Base-by-base conservation (phyloP, 129 eudicot genomes). In the Mikania micrantha region DNA sequence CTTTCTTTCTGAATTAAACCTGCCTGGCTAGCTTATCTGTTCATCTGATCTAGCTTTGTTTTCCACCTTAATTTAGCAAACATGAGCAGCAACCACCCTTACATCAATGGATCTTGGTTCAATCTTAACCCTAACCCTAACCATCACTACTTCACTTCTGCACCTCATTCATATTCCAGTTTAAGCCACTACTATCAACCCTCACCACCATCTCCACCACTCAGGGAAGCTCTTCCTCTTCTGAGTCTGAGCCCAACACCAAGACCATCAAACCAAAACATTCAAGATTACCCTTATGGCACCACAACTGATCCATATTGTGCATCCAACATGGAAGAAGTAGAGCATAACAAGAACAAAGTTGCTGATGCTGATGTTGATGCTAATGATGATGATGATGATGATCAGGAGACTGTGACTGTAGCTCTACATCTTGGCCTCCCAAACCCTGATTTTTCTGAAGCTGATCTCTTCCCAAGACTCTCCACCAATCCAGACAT, bases 211-310 rank as follows among this genome's bases (percentile, higher is more conserved):
- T 87, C 97, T 48, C 97, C 97, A 27, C 97, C 97, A 27, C 78
- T 85, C 3, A 83, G 73, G 60, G 88, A 91, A 82, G 93, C 96
- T 69, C 94, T 91, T 47, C 96, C 97, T 7, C 90, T 91, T 13
- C 77, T 91, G 5, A 75, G 80, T 39, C 53, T 73, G 12, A 85
- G 93, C 74, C 93, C 95, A 15, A 54, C 85, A 65, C 75, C 48
- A 71, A 60, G 60, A 48, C 28, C 82, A 59, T 31, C 73, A 47
- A 49, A 31, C 47, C 71, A 59, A 16, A 36, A 57, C n/a, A n/a
- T n/a, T 20, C 73, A 67, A 52, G 38, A 59, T 32, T 22, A 32
- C 66, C 60, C 60, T 22, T 15, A 57, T 36, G 15, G 28, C 34
- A 58, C 74, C n/a, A 31, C 44, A 4, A 44, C 45, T 32, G 67